Conservation (phyloP, 202 grass and related monocot genomes). For the Musa balbisiana region DNA sequence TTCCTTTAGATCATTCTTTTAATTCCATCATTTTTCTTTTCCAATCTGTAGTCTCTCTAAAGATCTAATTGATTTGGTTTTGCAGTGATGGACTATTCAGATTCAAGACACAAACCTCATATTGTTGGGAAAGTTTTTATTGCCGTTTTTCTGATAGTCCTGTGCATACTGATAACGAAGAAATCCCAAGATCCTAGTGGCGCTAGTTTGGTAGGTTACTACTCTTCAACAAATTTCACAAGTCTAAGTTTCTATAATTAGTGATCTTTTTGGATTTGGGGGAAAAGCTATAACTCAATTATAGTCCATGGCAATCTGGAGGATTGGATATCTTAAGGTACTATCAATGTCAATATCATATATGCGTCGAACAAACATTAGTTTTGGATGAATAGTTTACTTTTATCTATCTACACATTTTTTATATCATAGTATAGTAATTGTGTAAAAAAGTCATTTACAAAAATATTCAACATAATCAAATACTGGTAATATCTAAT, state of each 20-base stretch:
- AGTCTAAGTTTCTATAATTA: neutral
- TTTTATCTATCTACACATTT: too few relatives aligned
- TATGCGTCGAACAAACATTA: too few relatives aligned
- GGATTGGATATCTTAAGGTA: too few relatives aligned
- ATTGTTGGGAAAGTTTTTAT: constrained; percentile 63
- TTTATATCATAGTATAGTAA: too few relatives aligned
- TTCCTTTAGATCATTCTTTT: neutral
- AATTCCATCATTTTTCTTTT: neutral
- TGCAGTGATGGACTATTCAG: constrained; percentile 81
- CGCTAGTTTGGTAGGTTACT: constrained; percentile 52
- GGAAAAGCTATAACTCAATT: neutral
- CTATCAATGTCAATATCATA: too few relatives aligned
- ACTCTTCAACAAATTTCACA: constrained; percentile 8
- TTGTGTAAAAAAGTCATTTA: too few relatives aligned
- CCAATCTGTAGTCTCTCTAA: neutral
- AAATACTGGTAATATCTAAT: too few relatives aligned
- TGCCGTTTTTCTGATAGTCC: constrained; percentile 41
- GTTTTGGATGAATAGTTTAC: too few relatives aligned
- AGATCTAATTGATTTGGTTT: constrained; percentile 11
- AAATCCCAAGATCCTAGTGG: constrained; percentile 75
- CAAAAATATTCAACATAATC: too few relatives aligned
- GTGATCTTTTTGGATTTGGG: neutral
- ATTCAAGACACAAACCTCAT: constrained; percentile 78
- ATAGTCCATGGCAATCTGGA: too few relatives aligned
- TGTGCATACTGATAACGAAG: constrained; percentile 89